These are phyloP conservation scores for Trifolium subterraneum DNA, from an alignment of 306 rosid species.

Conservation along the genomic window DNA sequence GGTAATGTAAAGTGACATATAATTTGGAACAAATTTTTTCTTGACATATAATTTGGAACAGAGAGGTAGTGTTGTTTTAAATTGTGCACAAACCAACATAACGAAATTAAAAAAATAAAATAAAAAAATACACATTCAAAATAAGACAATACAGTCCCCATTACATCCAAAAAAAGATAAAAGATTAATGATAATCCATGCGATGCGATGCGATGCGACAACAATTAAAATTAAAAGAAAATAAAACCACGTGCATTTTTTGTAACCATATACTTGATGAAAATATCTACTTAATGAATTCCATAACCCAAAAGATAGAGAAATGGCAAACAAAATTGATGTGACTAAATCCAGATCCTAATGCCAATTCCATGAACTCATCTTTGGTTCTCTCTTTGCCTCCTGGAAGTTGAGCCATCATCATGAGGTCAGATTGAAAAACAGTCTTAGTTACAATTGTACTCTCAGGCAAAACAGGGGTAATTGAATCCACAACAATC, in stretches of 20 bases:
- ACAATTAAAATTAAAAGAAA: not conserved
- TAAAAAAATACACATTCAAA: no score
- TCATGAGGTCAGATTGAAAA: constrained; percentile 38
- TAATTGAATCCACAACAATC: not conserved
- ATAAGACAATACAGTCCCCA: no score
- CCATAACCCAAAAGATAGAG: constrained; percentile 39
- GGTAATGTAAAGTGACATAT: no score
- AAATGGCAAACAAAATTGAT: constrained; percentile 11
- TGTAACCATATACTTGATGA: not conserved
- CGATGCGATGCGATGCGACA: not conserved
- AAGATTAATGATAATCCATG: no score
- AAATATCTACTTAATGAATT: constrained; percentile 42
- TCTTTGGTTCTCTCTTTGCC: constrained; percentile 48
- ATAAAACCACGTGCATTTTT: not conserved
- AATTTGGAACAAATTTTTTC: no score
- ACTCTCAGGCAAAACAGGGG: not conserved
- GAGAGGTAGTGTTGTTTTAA: no score
- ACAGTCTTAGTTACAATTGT: not conserved
- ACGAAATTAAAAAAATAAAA: no score
- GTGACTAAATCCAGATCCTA: constrained; percentile 37
- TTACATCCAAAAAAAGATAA: no score
- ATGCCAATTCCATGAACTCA: constrained; percentile 44
- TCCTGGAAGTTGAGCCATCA: constrained; percentile 50
- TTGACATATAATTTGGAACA: no score
- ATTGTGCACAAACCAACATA: no score